Conservation (phyloP, 495 filamentous ascomycete genomes). For the Friedmanniomyces endolithicus region DNA sequence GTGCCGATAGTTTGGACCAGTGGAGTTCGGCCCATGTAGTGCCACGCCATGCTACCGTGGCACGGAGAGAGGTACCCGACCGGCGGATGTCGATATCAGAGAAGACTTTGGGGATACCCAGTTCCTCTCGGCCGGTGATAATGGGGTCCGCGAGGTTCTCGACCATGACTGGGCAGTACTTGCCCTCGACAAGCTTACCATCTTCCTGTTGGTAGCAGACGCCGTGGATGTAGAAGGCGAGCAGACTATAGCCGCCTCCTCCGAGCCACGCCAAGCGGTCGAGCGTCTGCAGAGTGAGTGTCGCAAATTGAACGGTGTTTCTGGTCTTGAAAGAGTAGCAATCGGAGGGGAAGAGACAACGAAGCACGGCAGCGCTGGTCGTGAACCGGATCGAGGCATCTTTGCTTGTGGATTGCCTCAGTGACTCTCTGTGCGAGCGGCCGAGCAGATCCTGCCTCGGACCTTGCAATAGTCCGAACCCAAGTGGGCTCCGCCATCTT, state of each 20-base stretch:
- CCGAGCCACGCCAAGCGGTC: conserved; percentile 43
- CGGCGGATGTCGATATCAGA: conserved; percentile 35
- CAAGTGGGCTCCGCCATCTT: conserved; percentile 41
- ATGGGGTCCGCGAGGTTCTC: conserved; percentile 42
- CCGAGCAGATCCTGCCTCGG: conserved; percentile 31
- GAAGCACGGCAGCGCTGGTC: conserved; percentile 38
- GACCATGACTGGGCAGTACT: conserved; percentile 44
- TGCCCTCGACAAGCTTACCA: conserved; percentile 36
- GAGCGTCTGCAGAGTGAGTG: conserved; percentile 22
- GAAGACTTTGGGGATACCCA: conserved; percentile 46
- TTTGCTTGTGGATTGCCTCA: background rate
- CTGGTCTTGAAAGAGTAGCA: conserved; percentile 30
- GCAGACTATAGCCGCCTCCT: conserved; percentile 40
- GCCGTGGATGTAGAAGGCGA: conserved; percentile 45
- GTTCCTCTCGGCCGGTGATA: conserved; percentile 41
- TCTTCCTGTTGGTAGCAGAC: conserved; percentile 41
- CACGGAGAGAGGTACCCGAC: conserved; percentile 18
- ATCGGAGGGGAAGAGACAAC: conserved; percentile 41
- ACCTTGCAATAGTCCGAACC: conserved; percentile 44
- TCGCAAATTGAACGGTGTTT: background rate
- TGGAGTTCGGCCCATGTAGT: background rate
- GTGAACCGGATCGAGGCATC: conserved; percentile 39
- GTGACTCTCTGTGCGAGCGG: background rate
- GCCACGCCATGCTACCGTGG: background rate
- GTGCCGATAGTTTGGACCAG: background rate